phyloP scores from a whole-genome alignment of 129 eudicot species.

The Lactuca saligna region DNA sequence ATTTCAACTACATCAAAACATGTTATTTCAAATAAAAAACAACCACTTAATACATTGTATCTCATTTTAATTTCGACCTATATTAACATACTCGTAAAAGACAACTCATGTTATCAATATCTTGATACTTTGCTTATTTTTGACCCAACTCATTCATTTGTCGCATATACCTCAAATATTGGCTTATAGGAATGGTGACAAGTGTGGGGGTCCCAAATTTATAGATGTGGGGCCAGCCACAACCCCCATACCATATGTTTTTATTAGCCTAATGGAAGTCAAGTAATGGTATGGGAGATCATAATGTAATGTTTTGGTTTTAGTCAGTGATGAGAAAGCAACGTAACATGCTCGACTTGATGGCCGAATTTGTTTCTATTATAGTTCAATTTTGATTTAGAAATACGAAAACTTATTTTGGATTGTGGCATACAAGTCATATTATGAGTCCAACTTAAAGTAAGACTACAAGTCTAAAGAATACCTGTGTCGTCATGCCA shows the following conservation, averaged over 20 bases:
- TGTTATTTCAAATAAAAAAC: too few relatives aligned
- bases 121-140: not conserved
- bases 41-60: too few relatives aligned
- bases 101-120: not conserved
- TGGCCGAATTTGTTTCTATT: constrained; percentile 12
- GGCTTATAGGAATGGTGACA: constrained; percentile 21
- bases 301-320: constrained; percentile 30
- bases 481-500: constrained; percentile 27
- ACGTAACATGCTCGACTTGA: constrained; percentile 34
- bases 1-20: not conserved
- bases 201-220: constrained; percentile 24
- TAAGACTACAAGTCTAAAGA: constrained; percentile 26
- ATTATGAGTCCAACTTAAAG: constrained; percentile 27
- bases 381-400: not conserved
- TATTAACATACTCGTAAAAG: too few relatives aligned
- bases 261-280: constrained; percentile 17
- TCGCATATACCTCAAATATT: constrained; percentile 15
- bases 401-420: constrained; percentile 18
- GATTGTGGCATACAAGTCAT: constrained; percentile 20
- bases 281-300: constrained; percentile 18
- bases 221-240: constrained; percentile 23
- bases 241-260: constrained; percentile 31
- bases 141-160: not conserved
- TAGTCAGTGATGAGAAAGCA: constrained; percentile 35
- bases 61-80: too few relatives aligned